phyloP scores from a whole-genome alignment of 805 yeast genomes.

The Candida ulmi region DNA sequence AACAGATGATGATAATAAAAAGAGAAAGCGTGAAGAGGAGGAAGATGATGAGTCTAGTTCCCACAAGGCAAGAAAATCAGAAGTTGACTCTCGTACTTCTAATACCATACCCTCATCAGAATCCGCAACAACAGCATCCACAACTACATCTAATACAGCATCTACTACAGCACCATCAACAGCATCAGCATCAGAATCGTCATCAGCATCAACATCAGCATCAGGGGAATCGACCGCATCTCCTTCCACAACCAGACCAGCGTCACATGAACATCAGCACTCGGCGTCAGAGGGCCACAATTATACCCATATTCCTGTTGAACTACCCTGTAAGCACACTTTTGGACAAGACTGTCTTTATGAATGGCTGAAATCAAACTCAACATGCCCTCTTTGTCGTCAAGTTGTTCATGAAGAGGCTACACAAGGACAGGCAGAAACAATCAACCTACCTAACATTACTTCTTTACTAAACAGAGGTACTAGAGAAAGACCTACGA shows the following conservation, averaged over 20 bases:
- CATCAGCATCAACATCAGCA: slow-evolving; percentile 3
- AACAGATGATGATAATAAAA: slow-evolving; percentile 22
- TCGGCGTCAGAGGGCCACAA: slow-evolving; percentile 1
- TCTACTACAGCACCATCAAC: no score
- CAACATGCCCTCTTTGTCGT: slow-evolving; percentile 87
- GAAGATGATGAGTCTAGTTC: slow-evolving; percentile 3
- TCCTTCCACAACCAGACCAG: background rate
- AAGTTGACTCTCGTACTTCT: no score
- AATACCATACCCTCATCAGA: slow-evolving; percentile 1
- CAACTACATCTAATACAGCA: no score
- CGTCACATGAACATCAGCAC: background rate
- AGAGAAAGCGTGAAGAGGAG: slow-evolving; percentile 19
- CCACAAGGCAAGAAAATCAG: slow-evolving; percentile 3
- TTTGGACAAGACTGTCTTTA: slow-evolving; percentile 84
- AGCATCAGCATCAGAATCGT: no score
- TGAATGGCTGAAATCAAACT: slow-evolving; percentile 74
- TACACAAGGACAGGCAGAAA: slow-evolving; percentile 9
- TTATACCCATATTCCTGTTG: slow-evolving; percentile 59
- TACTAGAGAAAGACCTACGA: slow-evolving; percentile 13
- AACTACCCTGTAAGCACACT: slow-evolving; percentile 79
- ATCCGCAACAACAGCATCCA: no score
- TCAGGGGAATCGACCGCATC: background rate
- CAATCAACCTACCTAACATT: slow-evolving; percentile 19
- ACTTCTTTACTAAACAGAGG: slow-evolving; percentile 7
- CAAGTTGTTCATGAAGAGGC: slow-evolving; percentile 26